A percentile compares a stretch with the other conserved stretches of the same genome.
These are phyloP conservation scores for Geotrichum siamense DNA, from an alignment of 1,139 yeast species.

Conservation along the genomic window DNA sequence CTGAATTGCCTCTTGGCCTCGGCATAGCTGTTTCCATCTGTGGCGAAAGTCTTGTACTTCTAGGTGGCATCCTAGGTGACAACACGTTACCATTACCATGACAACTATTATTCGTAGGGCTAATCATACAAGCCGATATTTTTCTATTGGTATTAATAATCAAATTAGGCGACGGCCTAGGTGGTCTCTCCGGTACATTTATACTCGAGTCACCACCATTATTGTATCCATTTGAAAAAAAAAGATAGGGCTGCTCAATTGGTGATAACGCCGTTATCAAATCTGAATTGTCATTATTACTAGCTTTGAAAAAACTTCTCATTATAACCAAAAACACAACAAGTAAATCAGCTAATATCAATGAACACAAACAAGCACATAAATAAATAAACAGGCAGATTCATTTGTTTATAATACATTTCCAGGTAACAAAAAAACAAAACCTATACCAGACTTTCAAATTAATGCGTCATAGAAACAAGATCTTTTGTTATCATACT, in stretches of 20 bases:
- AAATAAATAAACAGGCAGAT: too few relatives aligned
- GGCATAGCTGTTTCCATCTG: not conserved
- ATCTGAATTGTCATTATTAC: slow-evolving; percentile 1
- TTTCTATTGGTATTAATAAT: slow-evolving; percentile 1
- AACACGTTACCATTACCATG: not conserved
- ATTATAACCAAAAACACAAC: not conserved
- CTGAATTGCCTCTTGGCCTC: not conserved
- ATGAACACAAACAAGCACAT: too few relatives aligned
- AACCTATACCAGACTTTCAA: too few relatives aligned
- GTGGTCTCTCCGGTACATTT: slow-evolving; percentile 3
- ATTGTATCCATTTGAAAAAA: not conserved
- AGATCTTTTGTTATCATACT: too few relatives aligned
- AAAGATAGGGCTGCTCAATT: slow-evolving; percentile 2
- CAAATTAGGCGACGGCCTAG: slow-evolving; percentile 4
- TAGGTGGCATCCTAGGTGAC: not conserved
- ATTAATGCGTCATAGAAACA: too few relatives aligned
- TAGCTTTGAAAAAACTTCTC: slow-evolving; percentile 5
- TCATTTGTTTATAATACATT: too few relatives aligned
- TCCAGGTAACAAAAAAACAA: too few relatives aligned
- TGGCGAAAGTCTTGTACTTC: not conserved
- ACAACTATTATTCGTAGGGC: not conserved
- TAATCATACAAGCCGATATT: not conserved
- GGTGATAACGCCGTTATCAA: slow-evolving; percentile 10
- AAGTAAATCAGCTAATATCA: too few relatives aligned
- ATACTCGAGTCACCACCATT: not conserved